phyloP scores from a whole-genome alignment of 306 rosid genomes.

The Vigna nakashimae region DNA sequence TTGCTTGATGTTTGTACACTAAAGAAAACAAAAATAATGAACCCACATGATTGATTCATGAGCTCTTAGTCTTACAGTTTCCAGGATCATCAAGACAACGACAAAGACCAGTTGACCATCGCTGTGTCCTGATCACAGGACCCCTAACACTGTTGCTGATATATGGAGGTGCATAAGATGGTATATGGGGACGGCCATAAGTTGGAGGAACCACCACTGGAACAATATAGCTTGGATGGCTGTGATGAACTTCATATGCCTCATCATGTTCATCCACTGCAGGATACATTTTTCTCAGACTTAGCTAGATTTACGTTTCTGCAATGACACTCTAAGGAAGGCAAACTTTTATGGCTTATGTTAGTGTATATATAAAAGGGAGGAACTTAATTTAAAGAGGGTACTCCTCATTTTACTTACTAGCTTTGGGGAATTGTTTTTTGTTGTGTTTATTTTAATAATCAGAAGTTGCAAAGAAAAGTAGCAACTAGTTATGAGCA shows the following conservation, averaged over 20 bases:
- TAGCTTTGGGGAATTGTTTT: background rate
- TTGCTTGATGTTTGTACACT: background rate
- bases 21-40: background rate
- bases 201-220: constrained; percentile 41
- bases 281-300: constrained; percentile 53
- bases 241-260: constrained; percentile 39
- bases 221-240: constrained; percentile 36
- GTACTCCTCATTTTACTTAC: constrained; percentile 2
- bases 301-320: background rate
- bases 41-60: background rate
- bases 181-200: constrained; percentile 39
- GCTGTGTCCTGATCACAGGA: constrained; percentile 7
- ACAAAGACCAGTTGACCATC: constrained; percentile 76
- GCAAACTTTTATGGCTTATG: constrained; percentile 13
- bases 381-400: constrained; percentile 1
- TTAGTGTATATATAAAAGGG: constrained; percentile 9
- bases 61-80: constrained; percentile 60
- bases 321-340: background rate
- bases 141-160: background rate
- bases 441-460: constrained; percentile 19
- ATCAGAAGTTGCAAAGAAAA: constrained; percentile 32
- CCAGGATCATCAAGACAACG: constrained; percentile 70
- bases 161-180: constrained; percentile 47
- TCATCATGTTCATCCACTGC: constrained; percentile 44
- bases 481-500: background rate